phyloP scores from a whole-genome alignment of 2,329 filamentous ascomycete genomes.

The Pyrenochaeta sp. region DNA sequence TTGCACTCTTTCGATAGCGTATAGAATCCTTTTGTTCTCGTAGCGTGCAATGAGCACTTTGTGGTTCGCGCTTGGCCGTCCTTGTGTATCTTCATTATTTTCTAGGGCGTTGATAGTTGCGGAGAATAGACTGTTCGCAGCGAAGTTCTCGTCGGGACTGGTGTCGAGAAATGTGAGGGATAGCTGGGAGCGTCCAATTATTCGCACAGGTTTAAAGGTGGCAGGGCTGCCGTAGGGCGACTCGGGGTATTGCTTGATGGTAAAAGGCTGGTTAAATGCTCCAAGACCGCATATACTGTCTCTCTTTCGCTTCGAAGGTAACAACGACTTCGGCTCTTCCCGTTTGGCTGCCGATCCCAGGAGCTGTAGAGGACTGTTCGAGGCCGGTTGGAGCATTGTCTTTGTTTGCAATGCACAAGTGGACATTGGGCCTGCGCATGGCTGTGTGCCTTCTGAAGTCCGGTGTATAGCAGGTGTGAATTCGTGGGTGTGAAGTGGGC shows the following conservation, averaged over 20 bases:
- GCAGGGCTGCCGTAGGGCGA: slow-evolving; percentile 37
- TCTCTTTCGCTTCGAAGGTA: slow-evolving; percentile 42
- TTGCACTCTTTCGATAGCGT: slow-evolving; percentile 76
- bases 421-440: slow-evolving; percentile 38
- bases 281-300: slow-evolving; percentile 39
- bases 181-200: slow-evolving; percentile 46
- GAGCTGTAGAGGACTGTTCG: slow-evolving; percentile 26
- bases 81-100: slow-evolving; percentile 11
- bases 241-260: slow-evolving; percentile 40
- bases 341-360: slow-evolving; percentile 32
- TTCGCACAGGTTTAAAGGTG: slow-evolving; percentile 43
- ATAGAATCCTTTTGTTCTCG: slow-evolving; percentile 71
- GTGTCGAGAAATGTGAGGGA: slow-evolving; percentile 49
- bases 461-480: no score
- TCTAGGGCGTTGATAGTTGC: slow-evolving; percentile 45
- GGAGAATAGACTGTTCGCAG: slow-evolving; percentile 43
- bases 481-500: no score
- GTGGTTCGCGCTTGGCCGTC: slow-evolving; percentile 7
- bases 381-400: slow-evolving; percentile 35
- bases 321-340: slow-evolving; percentile 31
- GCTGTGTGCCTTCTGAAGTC: no score
- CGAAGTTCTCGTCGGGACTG: slow-evolving; percentile 25
- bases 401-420: slow-evolving; percentile 39
- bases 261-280: slow-evolving; percentile 35
- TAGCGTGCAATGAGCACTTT: slow-evolving; percentile 46